Percentiles rank a stretch among this genome's conserved stretches.
Evolutionary conservation across 805 yeast genomes (phyloP).

Genomic region (Vanderwaltozyma tropicalis): DNA sequence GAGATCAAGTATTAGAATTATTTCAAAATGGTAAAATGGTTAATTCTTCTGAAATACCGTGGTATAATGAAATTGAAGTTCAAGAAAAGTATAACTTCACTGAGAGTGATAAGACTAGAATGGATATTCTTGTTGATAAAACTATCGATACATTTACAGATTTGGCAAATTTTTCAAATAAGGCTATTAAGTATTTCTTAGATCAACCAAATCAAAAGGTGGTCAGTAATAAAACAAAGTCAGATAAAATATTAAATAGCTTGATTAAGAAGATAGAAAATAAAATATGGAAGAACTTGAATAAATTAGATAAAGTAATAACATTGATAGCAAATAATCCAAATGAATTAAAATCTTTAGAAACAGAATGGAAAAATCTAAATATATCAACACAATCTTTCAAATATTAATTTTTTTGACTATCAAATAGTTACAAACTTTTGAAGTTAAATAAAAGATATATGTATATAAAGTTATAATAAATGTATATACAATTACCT

Average conservation of each 20-base stretch:
- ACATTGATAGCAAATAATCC: constrained; percentile 2
- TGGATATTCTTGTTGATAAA: constrained; percentile 1
- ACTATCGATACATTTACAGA: not conserved
- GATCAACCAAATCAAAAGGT: not conserved
- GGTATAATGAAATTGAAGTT: constrained; percentile 31
- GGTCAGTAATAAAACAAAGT: too few relatives aligned
- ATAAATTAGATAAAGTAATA: constrained; percentile 4
- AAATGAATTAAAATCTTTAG: constrained; percentile 1
- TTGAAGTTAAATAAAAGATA: too few relatives aligned
- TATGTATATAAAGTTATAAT: too few relatives aligned
- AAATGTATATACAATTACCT: too few relatives aligned
- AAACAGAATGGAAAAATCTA: constrained; percentile 8
- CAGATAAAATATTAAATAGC: not conserved
- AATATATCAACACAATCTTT: not conserved
- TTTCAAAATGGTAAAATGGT: constrained; percentile 5
- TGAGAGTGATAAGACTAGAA: constrained; percentile 26
- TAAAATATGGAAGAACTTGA: constrained; percentile 2
- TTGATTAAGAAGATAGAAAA: not conserved
- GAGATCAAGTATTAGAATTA: constrained; percentile 7
- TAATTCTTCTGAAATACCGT: not conserved
- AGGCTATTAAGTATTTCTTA: too few relatives aligned
- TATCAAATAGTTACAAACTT: too few relatives aligned
- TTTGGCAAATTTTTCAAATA: not conserved
- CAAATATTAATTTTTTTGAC: not conserved
- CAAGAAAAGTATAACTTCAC: constrained; percentile 41